Evolutionary conservation across 1,284 basidiomycete species (phyloP), one percentile per base, ranked within the genome.

Genomic region (Salmacisia buchloeana): DNA sequence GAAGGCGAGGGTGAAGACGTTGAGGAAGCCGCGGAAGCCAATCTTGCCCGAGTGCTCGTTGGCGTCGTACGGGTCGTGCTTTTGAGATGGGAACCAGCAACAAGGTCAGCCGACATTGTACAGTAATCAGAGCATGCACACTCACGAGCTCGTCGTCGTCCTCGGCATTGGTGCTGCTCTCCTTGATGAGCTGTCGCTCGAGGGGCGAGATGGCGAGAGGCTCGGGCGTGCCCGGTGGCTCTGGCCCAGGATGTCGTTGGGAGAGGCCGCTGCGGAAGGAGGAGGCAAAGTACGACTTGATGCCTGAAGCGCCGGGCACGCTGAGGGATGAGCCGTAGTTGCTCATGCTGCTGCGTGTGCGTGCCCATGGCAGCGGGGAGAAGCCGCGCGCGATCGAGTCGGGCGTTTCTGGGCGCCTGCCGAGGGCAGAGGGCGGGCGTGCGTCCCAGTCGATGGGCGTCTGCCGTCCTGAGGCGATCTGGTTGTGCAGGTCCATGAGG

Each of bases 1-100:
- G 35, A 83, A 62, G 45, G 82, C 76, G 15, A 85, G 76, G 10
- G 81, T 81, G 0, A 86, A 82, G 58, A 87, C 85, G 72, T 90
- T 85, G 63, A 78, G 64, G 31, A 78, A 34, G 15, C 65, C 74
- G 38, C 74, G 38, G 7, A 62, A 60, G 12, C 62, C 65, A 3
- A 69, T 33, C 2, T 21, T 59, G 33, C 54, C 61, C 49, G 35
- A 31, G 7, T 1, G 54, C 0, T 13, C 56, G 18, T 66, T 33
- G 2, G 73, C 71, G 43, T 73, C 67, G 52, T 72, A 70, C 6
- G 73, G 63, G 23, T 69, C 65, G 49, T 75, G 71, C 45, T 75
- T 67, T 1, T 67, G 66, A 60, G 70, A 68, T 18, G 62, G 45
- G 33, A 68, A 15, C 72, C 70, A 25, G 45, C 23, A 49, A 59